These are phyloP conservation scores for Neopestalotiopsis clavispora DNA, from an alignment of 2,329 filamentous ascomycete genomes.

Conservation along the genomic window DNA sequence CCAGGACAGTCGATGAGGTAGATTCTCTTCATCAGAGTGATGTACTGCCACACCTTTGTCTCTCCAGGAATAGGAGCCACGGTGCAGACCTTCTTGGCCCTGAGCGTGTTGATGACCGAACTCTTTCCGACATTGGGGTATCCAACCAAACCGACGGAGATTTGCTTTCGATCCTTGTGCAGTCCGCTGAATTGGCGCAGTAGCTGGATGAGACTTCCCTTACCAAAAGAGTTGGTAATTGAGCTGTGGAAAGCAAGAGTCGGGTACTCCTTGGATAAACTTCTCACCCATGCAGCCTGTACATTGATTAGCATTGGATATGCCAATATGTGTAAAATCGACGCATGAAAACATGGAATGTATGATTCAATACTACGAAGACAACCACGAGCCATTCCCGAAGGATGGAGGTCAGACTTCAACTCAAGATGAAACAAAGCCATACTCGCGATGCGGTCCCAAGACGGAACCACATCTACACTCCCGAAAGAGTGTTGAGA, in stretches of 20 bases:
- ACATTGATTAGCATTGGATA: constrained; percentile 32
- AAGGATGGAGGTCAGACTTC: constrained; percentile 75
- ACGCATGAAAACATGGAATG: constrained; percentile 54
- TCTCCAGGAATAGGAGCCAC: constrained; percentile 95
- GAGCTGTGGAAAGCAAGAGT: constrained; percentile 94
- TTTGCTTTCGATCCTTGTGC: constrained; percentile 90
- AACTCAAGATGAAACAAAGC: constrained; percentile 96
- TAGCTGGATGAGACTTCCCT: constrained; percentile 90
- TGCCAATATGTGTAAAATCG: constrained; percentile 21
- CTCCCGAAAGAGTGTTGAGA: constrained; percentile 72
- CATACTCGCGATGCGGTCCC: constrained; percentile 77
- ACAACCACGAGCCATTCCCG: constrained; percentile 69
- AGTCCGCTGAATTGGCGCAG: constrained; percentile 91
- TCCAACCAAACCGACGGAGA: constrained; percentile 84
- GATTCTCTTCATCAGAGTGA: constrained; percentile 76
- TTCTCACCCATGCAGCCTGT: constrained; percentile 91
- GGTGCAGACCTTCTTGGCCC: constrained; percentile 92
- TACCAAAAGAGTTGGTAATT: constrained; percentile 95
- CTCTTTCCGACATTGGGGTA: constrained; percentile 97
- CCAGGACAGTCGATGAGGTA: constrained; percentile 95
- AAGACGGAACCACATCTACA: constrained; percentile 83
- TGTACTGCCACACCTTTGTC: constrained; percentile 96
- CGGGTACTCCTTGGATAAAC: constrained; percentile 87
- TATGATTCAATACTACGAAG: constrained; percentile 99
- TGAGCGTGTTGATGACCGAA: constrained; percentile 93